Base-by-base conservation (phyloP, 805 yeast genomes). In the Kuraishia ogatae region DNA sequence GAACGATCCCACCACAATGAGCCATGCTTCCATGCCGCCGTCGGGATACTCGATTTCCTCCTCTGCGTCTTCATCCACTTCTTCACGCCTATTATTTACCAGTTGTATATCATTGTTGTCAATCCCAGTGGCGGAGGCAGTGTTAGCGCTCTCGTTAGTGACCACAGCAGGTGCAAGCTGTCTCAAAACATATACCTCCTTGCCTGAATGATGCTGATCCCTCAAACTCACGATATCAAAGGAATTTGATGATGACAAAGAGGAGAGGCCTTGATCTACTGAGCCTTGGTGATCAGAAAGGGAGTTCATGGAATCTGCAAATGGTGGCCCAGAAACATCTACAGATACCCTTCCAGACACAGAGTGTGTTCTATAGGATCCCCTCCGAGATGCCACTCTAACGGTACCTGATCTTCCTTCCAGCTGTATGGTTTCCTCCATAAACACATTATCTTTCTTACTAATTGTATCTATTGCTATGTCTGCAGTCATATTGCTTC, bases 11-110 rank as follows among this genome's bases (percentile, higher is more conserved):
- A 82, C 64, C 0, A 82, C 78, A 1, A 82, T 85, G 2, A 67
- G 56, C 71, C 83, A 81, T 0, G 89, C 88, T 56, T 65, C 61
- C 46, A 66, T 53, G 0, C 89, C 89, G 20, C 89, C 89, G 59
- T 85, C 86, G 0, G 87, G 87, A 56, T 68, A 75, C 19, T 64
- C 67, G 13, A 51, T 53, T 17, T 58, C 60, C 21, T 58, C 63
- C 26, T 60, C 63, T 26, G 29, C 35, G 10, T 8, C 28, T 26
- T 47, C 50, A 21, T 20, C 50, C 10, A 11, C 43, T 35, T 35
- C 43, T 35, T 35, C n/a, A 15, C 7, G 7, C 11, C 10, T 28
- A 35, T 35, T 15, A 11, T 35, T 5, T 35, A 35, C 43, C 43
- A 35, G n/a, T 11, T 35, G 17, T 8, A 15, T 35, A 11, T 35